Conservation (phyloP, 2,329 filamentous ascomycete genomes). For the Fusarium globosum region DNA sequence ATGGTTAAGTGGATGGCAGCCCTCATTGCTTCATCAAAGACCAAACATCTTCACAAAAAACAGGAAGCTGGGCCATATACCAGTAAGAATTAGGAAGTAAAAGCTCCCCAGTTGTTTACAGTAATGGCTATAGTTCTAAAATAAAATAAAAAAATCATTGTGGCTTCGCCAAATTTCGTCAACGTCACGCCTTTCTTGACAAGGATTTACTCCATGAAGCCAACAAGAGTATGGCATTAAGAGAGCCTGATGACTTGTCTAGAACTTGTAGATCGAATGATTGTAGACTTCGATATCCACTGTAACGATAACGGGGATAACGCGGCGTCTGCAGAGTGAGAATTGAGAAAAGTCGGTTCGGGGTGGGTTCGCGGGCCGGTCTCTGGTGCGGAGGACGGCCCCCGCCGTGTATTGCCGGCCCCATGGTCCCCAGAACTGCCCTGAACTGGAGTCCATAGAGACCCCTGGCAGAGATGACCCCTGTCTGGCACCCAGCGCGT, state of each 20-base stretch:
- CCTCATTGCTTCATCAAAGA: background rate
- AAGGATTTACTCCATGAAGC: constrained; percentile 23
- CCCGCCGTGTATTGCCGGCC: constrained; percentile 23
- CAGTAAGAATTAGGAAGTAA: no score
- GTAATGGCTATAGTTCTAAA: background rate
- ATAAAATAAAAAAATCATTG: background rate
- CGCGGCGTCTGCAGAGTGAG: constrained; percentile 18
- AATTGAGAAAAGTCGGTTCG: constrained; percentile 30
- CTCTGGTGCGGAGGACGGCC: constrained; percentile 9
- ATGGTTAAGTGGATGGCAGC: background rate
- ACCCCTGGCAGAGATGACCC: constrained; percentile 37
- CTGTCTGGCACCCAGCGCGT: constrained; percentile 39
- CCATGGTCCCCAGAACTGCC: constrained; percentile 33
- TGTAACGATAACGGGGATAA: constrained; percentile 31
- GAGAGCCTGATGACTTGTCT: background rate
- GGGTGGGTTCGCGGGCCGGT: constrained; percentile 26
- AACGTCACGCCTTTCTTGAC: constrained; percentile 24
- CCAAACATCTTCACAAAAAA: background rate
- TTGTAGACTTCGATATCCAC: constrained; percentile 14
- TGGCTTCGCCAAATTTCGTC: constrained; percentile 18
- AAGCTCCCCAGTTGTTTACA: background rate
- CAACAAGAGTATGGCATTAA: constrained; percentile 10
- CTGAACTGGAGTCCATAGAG: constrained; percentile 32
- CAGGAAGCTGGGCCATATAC: background rate
- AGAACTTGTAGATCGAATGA: constrained; percentile 31